Conservation (phyloP, 768 basidiomycete genomes). For the Dioszegia aurantiaca region DNA sequence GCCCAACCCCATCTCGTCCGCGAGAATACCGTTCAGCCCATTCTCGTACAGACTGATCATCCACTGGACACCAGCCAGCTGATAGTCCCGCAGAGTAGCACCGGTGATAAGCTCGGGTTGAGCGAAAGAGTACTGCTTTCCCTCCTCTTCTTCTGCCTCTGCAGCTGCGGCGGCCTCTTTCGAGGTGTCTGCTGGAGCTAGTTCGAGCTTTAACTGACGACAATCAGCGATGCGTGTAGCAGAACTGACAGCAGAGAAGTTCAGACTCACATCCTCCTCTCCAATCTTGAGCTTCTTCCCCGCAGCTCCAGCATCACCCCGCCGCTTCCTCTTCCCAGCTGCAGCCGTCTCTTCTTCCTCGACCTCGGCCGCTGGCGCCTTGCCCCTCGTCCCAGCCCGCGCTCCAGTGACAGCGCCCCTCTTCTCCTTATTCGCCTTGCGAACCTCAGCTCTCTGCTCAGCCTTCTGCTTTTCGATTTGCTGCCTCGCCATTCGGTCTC, state of each 20-base stretch:
- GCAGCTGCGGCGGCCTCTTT: constrained; percentile 12
- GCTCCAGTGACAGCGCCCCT: constrained; percentile 17
- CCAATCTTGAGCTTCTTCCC: constrained; percentile 42
- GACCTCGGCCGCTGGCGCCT: constrained; percentile 20
- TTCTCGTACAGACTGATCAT: constrained; percentile 84
- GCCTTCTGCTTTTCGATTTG: constrained; percentile 45
- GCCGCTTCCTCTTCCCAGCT: constrained; percentile 30
- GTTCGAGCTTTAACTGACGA: too few species aligned
- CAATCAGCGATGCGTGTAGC: too few species aligned
- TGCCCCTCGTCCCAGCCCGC: constrained; percentile 29
- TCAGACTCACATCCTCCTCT: background rate
- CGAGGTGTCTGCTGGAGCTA: too few species aligned
- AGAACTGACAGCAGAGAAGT: too few species aligned
- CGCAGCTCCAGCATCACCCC: constrained; percentile 17
- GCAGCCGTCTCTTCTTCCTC: constrained; percentile 11
- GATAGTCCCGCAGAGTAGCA: constrained; percentile 79
- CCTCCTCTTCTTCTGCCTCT: constrained; percentile 20
- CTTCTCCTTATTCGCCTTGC: constrained; percentile 47
- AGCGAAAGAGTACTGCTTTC: constrained; percentile 37
- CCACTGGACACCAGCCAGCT: constrained; percentile 93
- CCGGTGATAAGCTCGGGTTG: constrained; percentile 82
- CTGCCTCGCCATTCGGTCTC: constrained; percentile 67
- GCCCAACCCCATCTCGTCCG: constrained; percentile 94
- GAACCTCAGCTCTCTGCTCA: constrained; percentile 34
- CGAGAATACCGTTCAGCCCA: constrained; percentile 55